Evolutionary conservation across 2,329 filamentous ascomycete genomes (phyloP), one percentile per base, ranked within the genome.

Genomic region (Mycosphaerella sp.): DNA sequence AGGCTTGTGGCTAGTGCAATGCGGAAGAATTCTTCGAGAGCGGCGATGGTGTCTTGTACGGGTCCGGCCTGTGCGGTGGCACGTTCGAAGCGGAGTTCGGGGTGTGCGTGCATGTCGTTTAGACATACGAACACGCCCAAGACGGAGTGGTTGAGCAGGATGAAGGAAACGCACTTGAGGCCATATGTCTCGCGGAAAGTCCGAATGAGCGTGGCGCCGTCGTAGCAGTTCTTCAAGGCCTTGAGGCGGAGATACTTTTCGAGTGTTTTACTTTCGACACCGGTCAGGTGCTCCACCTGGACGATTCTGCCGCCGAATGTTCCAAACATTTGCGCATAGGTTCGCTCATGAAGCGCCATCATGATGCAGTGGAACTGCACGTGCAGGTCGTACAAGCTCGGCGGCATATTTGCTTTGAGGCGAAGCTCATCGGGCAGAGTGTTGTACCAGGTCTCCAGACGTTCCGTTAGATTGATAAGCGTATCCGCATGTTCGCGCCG

Each of bases 1-100:
- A 41, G 30, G 21, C 48, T 50, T 10, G 48, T 50, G n/a, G 48
- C 41, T 2, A 44, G 41, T 10, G 39, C 16, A 6, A 50, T 21
- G n/a, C 48, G 48, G 16, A 50, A 50, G 32, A 50, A 44, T 16
- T 50, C 48, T n/a, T 50, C 48, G 14, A 50, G 41, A 10, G 48
- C 48, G 16, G 32, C 16, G 16, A 25, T 32, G n/a, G 48, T 50
- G 34, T 50, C 48, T 14, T 44, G 21, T 8, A 49, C 37, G 2
- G 28, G 12, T 3, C 48, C 48, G 2, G 34, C 25, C 13, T 50
- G 34, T 13, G 21, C 27, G 2, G 9, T 34, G 32, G 21, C 30
- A 13, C 7, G 32, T 9, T 25, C 10, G 9, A 43, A 30, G 10
- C 9, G 14, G n/a, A 12, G 14, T 13, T 41, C 34, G 0, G 48